Base-by-base conservation (phyloP, 768 basidiomycete species). In the Suillus cothurnatus region DNA sequence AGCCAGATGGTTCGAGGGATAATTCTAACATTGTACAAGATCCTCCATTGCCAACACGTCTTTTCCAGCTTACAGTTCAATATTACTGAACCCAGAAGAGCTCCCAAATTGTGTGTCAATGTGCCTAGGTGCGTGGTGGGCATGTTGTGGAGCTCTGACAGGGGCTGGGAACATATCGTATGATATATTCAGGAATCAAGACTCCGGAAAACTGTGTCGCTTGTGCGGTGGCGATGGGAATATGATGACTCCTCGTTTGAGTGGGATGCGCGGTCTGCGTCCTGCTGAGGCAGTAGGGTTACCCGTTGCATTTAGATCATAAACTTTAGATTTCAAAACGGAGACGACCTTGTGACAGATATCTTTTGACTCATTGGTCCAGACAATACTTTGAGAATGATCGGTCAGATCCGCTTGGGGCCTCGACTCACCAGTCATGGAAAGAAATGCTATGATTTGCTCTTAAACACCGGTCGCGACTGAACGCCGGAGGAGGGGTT, bases 81-180 rank as follows among this genome's bases (percentile, higher is more conserved):
- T 23, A 34, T n/a, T 23, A 56, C 15, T 39, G 26, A 11, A 19
- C 26, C 57, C 6, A 55, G 21, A 39, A 58, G 26, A 28, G 38
- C n/a, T 58, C 26, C 17, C 11, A 28, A 58, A 28, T 19, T 58
- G 26, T 38, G 12, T 28, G 57, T 39, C 36, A 38, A 39, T 26
- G 53, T 55, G 53, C 32, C 31, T 55, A n/a, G 21, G 53, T 55
- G 53, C 53, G 17, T 39, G 57, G 57, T 58, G 12, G 7, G 23
- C 36, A 23, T 58, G 23, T 58, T 26, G 57, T 58, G 57, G 57
- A 58, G 57, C 38, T 58, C 38, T 21, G 38, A 58, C 57, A 58
- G 57, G n/a, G 38, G 57, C 57, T 58, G 57, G 36, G 57, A 58
- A 58, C 38, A 12, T 58, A 19, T 58, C 11, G 21, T 32, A 19